Base-by-base conservation (phyloP, 148 eudicot genomes). In the Agrostemma githago region DNA sequence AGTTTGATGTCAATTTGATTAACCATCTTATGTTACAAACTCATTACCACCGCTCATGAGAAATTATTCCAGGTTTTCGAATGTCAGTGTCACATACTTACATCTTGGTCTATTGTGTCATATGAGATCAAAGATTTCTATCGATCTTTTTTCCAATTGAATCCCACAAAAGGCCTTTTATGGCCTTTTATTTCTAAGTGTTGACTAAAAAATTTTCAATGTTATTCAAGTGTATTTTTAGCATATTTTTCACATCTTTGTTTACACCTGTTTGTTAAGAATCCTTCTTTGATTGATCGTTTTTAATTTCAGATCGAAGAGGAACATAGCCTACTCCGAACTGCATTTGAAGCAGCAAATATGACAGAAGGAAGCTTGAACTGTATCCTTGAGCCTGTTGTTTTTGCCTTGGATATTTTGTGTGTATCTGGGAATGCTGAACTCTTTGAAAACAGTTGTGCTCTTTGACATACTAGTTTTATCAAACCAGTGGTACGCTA, bases 401-500 rank as follows among this genome's bases (percentile, higher is more conserved):
- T 64, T 38, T 74, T 60, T 65, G 41, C 69, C 57, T 26, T 26
- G 34, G 34, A 26, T 26, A 26, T 68, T 39, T 37, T 44, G 66
- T 67, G 37, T 43, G 42, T 67, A 16, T 39, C 9, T 69, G n/a
- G 54, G 65, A 59, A n/a, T 37, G 43, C 39, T 1, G n/a, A 68
- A 19, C 16, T 19, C 21, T 41, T 44, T 43, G 12, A 10, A 17
- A 57, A 39, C 5, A 12, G 60, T 26, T 76, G 80, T 76, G 71
- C 74, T 72, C 67, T 53, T 77, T 81, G 60, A 81, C 77, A 72
- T 76, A 57, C 63, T 78, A 95, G 98, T 92, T 85, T 71, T 95
- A 73, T 86, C 92, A 72, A 87, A 84, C 79, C 84, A 95, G 74
- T 95, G 98, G 98, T 95, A 95, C 74, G 73, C 80, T 79, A 81